Base-by-base conservation (phyloP, 306 rosid species). In the Myrica gale region DNA sequence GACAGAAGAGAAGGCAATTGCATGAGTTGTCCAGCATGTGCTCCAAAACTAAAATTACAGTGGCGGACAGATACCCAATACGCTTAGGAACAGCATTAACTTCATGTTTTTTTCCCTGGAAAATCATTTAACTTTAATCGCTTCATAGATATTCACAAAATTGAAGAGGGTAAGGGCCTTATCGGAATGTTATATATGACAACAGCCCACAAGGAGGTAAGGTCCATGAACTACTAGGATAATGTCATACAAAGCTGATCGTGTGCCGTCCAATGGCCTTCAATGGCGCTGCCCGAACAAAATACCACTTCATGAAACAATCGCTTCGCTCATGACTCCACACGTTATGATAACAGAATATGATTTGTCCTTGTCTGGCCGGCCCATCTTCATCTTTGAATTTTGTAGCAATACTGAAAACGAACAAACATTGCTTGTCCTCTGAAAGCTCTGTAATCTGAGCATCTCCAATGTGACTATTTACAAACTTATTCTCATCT, bases 391-490 rank as follows among this genome's bases (percentile, higher is more conserved):
- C 69, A 72, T 48, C 81, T 78, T 61, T 69, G 51, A 71, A 62
- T 62, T 77, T 72, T 67, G 32, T 20, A 61, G 69, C 65, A 63
- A 66, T 72, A 41, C 15, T 23, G 57, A 47, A 16, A 74, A 62
- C 68, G 45, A 43, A 74, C 51, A 23, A 41, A 57, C 20, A n/a
- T 68, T 48, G 32, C 60, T 0, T 13, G 42, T 21, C 17, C 43
- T 26, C 43, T 62, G 21, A 0, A 52, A 80, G 83, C 63, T 65
- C 13, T 21, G 58, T 50, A 72, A 69, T 55, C 74, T 13, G 72
- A 53, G 78, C 82, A 50, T 53, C 74, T 60, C 61, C 17, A 58
- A 5, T 52, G 26, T 5, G 50, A 45, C 60, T 72, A 80, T 73
- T 26, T 54, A 78, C 87, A 73, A 9, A 39, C 66, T 67, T 8